phyloP scores from a whole-genome alignment of 73 alveolate genomes.

The Paramecium pentaurelia region DNA sequence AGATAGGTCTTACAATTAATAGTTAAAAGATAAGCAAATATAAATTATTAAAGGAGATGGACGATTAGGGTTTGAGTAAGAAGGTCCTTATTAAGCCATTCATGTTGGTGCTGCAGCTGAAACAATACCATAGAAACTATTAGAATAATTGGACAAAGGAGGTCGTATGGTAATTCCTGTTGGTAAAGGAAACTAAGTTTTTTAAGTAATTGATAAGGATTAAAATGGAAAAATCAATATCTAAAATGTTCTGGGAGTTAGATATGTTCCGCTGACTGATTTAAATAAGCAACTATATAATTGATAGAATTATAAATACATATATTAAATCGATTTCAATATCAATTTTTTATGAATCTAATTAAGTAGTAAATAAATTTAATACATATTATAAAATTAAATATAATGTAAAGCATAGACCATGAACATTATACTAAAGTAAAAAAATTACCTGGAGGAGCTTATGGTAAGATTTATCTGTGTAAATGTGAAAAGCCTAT shows the following conservation, averaged over 20 bases:
- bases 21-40: conserved; percentile 36
- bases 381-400: neutral
- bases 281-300: neutral
- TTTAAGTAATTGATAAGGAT: conserved; percentile 64
- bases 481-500: neutral
- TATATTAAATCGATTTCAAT: too few species aligned
- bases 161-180: conserved; percentile 83
- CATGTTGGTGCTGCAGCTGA: conserved; percentile 94
- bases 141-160: conserved; percentile 73
- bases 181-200: conserved; percentile 68
- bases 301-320: neutral
- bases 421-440: neutral
- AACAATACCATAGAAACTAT: conserved; percentile 65
- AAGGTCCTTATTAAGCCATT: conserved; percentile 88
- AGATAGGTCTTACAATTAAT: neutral
- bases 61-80: conserved; percentile 73
- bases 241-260: conserved; percentile 62
- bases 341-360: too few species aligned
- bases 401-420: neutral
- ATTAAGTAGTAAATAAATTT: too few species aligned
- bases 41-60: conserved; percentile 84
- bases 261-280: conserved; percentile 81
- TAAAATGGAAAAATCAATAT: conserved; percentile 61
- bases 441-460: conserved; percentile 27
- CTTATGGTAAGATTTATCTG: conserved; percentile 10